Base-by-base conservation (phyloP, 257 asterid genomes). In the Salvia miltiorrhiza region DNA sequence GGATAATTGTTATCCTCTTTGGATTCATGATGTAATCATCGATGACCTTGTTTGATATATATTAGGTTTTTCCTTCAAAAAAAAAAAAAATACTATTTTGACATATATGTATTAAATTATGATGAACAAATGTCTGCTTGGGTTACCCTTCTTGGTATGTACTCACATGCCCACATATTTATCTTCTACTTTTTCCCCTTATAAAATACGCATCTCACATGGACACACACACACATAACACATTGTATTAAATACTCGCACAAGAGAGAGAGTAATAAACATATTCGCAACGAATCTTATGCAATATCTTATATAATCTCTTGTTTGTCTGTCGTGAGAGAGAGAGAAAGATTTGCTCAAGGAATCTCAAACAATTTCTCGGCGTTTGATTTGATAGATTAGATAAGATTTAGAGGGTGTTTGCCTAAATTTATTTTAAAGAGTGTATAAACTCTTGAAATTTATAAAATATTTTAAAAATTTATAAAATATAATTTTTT, bases 111-210 rank as follows among this genome's bases (percentile, higher is more conserved):
- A 55, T 41, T 44, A 55, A 16, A 44, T 44, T 43, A 58, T 30
- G 61, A 59, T 16, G 14, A 58, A 60, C 28, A 47, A 47, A 30
- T 70, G 41, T 60, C 43, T 59, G 14, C 40, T 64, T 70, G 40
- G 60, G 33, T 41, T 47, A 24, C 24, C 41, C 66, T 30, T 54
- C 32, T 23, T 54, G 10, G n/a, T 55, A 40, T 26, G 65, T 14
- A 23, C 10, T 68, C 73, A 68, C 73, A 24, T 54, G 65, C 39
- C 59, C 47, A 7, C 13, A 33, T 43, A 44, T 32, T 37, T 24
- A 20, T 44, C n/a, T 10, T 43, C 2, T 21, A n/a, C n/a, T 52
- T 13, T 19, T 0, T 68, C 4, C 43, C 43, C 5, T 41, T 20
- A 7, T 1, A 6, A 13, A 57, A 37, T 53, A 43, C 16, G 24